Conservation (phyloP, 352 stramenopile species). For the Globisporangium irregulare region DNA sequence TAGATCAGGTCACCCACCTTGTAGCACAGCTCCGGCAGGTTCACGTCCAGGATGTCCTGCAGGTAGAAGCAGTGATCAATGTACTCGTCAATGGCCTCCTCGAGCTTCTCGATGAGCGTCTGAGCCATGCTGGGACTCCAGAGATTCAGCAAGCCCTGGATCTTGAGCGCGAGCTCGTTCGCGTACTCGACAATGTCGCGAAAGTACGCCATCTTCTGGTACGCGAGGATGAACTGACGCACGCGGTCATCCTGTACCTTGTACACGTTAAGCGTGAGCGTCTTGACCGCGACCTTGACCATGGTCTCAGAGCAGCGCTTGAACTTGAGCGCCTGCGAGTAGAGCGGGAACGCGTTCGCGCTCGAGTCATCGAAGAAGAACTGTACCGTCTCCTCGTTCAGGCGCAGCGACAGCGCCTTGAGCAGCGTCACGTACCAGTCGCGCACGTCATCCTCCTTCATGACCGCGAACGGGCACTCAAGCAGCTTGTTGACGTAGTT, state of each 20-base stretch:
- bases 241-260: slow-evolving; percentile 75
- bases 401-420: slow-evolving; percentile 79
- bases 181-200: slow-evolving; percentile 72
- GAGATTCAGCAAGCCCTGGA: slow-evolving; percentile 72
- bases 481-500: slow-evolving; percentile 94
- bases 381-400: slow-evolving; percentile 89
- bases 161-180: slow-evolving; percentile 70
- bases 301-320: slow-evolving; percentile 74
- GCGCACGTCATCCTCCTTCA: slow-evolving; percentile 78
- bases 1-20: slow-evolving; percentile 75
- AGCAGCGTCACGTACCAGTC: slow-evolving; percentile 89
- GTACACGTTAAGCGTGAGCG: slow-evolving; percentile 83
- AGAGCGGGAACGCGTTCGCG: slow-evolving; percentile 59
- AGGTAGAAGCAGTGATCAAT: slow-evolving; percentile 86
- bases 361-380: slow-evolving; percentile 80
- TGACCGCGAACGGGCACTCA: slow-evolving; percentile 66
- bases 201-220: slow-evolving; percentile 79
- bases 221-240: slow-evolving; percentile 67
- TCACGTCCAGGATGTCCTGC: slow-evolving; percentile 81
- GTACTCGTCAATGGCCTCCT: slow-evolving; percentile 77
- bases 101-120: slow-evolving; percentile 63
- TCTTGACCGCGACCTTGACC: slow-evolving; percentile 86
- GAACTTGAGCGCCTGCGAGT: slow-evolving; percentile 69
- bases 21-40: slow-evolving; percentile 81
- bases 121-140: slow-evolving; percentile 30